Percentiles rank a stretch among this genome's conserved stretches.
Conservation (phyloP, 1,284 basidiomycete species). For the Afroboletus lepidellus region DNA sequence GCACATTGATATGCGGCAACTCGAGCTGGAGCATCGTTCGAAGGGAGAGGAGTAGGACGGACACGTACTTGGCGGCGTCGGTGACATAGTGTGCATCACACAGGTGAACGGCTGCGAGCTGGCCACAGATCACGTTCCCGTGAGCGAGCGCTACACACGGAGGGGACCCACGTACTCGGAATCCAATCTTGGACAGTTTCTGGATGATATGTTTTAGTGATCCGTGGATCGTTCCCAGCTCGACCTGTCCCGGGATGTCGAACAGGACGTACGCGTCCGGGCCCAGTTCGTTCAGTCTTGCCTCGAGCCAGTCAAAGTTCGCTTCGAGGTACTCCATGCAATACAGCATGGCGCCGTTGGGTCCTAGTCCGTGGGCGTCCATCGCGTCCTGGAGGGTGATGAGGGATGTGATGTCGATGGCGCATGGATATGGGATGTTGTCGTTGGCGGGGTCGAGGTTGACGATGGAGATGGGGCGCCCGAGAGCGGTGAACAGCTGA, state of each 20-base stretch:
- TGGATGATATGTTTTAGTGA: slow-evolving; percentile 79
- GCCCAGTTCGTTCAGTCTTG: slow-evolving; percentile 64
- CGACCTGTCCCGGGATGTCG: slow-evolving; percentile 97
- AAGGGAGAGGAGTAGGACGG: slow-evolving; percentile 87
- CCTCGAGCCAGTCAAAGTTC: slow-evolving; percentile 94
- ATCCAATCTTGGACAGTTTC: slow-evolving; percentile 69
- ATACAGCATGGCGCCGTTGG: slow-evolving; percentile 96
- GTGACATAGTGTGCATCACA: slow-evolving; percentile 98
- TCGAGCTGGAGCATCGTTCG: slow-evolving; percentile 98
- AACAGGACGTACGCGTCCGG: slow-evolving; percentile 86
- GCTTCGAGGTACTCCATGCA: slow-evolving; percentile 97
- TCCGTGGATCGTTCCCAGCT: slow-evolving; percentile 94
- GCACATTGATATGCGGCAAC: slow-evolving; percentile 94
- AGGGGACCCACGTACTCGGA: slow-evolving; percentile 65
- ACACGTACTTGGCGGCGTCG: slow-evolving; percentile 93
- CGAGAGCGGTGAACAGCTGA: slow-evolving; percentile 86
- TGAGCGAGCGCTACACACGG: not conserved
- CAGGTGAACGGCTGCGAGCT: slow-evolving; percentile 94
- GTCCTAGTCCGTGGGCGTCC: slow-evolving; percentile 84
- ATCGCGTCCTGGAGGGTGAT: slow-evolving; percentile 90
- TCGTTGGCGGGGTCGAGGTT: slow-evolving; percentile 98
- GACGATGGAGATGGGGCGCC: slow-evolving; percentile 84
- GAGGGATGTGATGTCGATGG: slow-evolving; percentile 82
- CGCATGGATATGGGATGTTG: slow-evolving; percentile 86
- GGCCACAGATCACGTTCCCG: slow-evolving; percentile 25